phyloP scores from a whole-genome alignment of 768 basidiomycete species.

The Trametes punicea region DNA sequence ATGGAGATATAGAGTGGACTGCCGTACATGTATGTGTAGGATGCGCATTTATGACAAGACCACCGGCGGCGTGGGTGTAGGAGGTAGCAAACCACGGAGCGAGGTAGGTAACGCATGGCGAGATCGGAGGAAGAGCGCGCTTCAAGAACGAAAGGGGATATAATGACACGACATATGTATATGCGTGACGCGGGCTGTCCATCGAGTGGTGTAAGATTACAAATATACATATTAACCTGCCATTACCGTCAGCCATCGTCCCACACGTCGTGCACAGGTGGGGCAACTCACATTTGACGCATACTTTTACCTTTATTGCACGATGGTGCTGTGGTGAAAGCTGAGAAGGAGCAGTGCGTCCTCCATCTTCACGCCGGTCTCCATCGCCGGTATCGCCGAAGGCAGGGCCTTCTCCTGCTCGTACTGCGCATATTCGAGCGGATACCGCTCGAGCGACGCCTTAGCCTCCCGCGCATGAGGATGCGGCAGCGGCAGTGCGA shows the following conservation, averaged over 20 bases:
- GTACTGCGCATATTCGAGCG: slow-evolving; percentile 43
- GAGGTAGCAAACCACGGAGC: neutral
- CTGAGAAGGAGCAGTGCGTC: slow-evolving; percentile 72
- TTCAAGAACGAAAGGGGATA: neutral
- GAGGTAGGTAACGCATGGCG: neutral
- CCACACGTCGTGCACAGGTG: neutral
- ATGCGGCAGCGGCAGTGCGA: slow-evolving; percentile 21
- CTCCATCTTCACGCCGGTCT: slow-evolving; percentile 61
- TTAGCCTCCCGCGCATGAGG: slow-evolving; percentile 18
- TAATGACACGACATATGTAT: slow-evolving; percentile 8
- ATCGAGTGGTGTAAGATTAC: neutral
- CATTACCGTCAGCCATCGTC: neutral
- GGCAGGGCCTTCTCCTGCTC: slow-evolving; percentile 38
- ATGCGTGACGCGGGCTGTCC: slow-evolving; percentile 12
- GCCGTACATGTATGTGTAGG: neutral
- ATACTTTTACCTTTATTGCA: slow-evolving; percentile 15
- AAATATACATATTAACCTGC: slow-evolving; percentile 10
- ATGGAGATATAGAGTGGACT: neutral
- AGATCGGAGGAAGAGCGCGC: neutral
- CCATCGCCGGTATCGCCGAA: slow-evolving; percentile 10
- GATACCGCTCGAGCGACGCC: slow-evolving; percentile 34
- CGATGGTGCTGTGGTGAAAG: slow-evolving; percentile 64
- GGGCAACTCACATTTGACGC: neutral
- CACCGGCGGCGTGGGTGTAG: neutral
- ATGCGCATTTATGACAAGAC: neutral